These are phyloP conservation scores for Geosmithia putterillii DNA, from an alignment of 2,329 filamentous ascomycete species.

Conservation along the genomic window DNA sequence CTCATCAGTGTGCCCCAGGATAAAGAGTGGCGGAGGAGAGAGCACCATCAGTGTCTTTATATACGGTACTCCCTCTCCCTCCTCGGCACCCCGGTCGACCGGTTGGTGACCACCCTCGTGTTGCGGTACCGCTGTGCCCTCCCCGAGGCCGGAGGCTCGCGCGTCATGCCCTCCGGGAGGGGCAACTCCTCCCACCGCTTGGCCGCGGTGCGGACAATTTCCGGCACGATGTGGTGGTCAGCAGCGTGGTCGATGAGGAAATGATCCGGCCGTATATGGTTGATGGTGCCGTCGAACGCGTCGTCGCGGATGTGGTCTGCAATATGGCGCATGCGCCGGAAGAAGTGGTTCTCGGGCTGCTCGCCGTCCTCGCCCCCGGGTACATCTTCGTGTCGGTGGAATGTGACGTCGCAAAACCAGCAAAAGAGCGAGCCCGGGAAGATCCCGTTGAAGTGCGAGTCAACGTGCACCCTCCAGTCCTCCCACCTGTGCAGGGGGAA, in stretches of 20 bases:
- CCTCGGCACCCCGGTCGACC: no score
- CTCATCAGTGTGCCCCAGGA: no score
- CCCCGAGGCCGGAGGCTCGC: no score
- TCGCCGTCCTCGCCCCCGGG: not conserved
- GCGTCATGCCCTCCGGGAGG: not conserved
- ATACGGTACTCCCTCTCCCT: no score
- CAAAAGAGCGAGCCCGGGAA: constrained; percentile 28
- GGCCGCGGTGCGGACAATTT: constrained; percentile 9
- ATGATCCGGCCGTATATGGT: constrained; percentile 22
- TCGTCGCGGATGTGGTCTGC: constrained; percentile 28
- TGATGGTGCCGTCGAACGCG: no score
- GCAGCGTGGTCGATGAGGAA: constrained; percentile 24
- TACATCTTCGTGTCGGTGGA: no score
- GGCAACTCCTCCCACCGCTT: constrained; percentile 8
- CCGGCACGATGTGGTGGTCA: constrained; percentile 12
- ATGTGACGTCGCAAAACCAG: constrained; percentile 33
- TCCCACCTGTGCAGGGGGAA: no score
- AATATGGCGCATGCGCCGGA: constrained; percentile 36
- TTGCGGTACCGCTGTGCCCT: no score
- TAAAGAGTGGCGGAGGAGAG: no score
- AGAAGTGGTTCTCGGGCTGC: constrained; percentile 13
- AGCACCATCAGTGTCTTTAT: no score
- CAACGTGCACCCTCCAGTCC: constrained; percentile 35
- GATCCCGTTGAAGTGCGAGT: constrained; percentile 17
- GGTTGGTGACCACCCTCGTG: no score